Base-by-base conservation (phyloP, 805 yeast species). In the Kluyveromyces wickerhamii region DNA sequence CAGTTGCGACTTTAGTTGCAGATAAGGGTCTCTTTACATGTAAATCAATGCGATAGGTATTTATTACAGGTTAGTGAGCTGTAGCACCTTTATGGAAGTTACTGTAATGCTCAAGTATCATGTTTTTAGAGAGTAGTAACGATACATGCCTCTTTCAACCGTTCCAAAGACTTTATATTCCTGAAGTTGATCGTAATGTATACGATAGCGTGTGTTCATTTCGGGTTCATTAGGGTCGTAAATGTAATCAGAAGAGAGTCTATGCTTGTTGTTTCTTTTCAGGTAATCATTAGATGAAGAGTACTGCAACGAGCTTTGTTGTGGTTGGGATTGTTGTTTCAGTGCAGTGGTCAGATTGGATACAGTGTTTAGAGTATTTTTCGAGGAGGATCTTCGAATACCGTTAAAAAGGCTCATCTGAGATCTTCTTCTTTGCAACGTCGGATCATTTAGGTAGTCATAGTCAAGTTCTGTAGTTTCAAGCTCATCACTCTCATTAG, bases 61-160 rank as follows among this genome's bases (percentile, higher is more conserved):
- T n/a, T n/a, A n/a, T n/a, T n/a, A n/a, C n/a, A n/a, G n/a, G n/a
- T n/a, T n/a, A n/a, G n/a, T n/a, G n/a, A n/a, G n/a, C n/a, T n/a
- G n/a, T n/a, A n/a, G n/a, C n/a, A n/a, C n/a, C n/a, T n/a, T n/a
- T n/a, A n/a, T n/a, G n/a, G n/a, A n/a, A n/a, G n/a, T n/a, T n/a
- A n/a, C n/a, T n/a, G n/a, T n/a, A n/a, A n/a, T n/a, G n/a, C n/a
- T n/a, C n/a, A n/a, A n/a, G 11, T 23, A 5, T 45, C 44, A 63
- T 46, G 61, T 57, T 43, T 58, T 63, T 45, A 65, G 45, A 18
- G 67, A 60, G 38, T 65, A 65, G 38, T 65, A 65, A 39, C 66
- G 58, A 37, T 65, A 65, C 51, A 65, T 65, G 8, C 69, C 69
- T 25, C 69, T 53, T 42, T 65, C 69, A n/a, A 60, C 47, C 29